Evolutionary conservation across 176 grass and related monocot species (phyloP).

Genomic region (Saccharum spontaneum): DNA sequence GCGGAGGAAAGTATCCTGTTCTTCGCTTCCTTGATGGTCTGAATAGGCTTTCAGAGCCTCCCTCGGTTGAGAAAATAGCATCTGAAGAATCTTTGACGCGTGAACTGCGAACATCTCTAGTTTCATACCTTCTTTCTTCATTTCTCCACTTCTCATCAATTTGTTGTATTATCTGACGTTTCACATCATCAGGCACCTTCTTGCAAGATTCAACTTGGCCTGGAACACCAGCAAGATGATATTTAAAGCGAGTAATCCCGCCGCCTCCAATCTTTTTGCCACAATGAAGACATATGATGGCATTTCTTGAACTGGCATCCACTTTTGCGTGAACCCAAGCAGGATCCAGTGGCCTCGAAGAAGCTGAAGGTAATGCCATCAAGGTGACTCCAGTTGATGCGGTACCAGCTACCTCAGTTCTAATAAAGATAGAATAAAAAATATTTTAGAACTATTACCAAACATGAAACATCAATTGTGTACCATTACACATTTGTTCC

Average conservation of each 20-base stretch:
- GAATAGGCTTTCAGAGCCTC: slow-evolving; percentile 26
- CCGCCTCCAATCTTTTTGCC: slow-evolving; percentile 43
- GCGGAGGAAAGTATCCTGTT: slow-evolving; percentile 18
- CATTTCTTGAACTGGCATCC: slow-evolving; percentile 27
- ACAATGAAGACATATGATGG: slow-evolving; percentile 50
- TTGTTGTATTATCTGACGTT: slow-evolving; percentile 40
- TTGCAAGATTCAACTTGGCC: slow-evolving; percentile 51
- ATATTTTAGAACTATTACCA: neutral
- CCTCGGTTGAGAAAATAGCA: slow-evolving; percentile 19
- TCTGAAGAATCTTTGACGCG: neutral
- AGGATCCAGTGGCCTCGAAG: slow-evolving; percentile 40
- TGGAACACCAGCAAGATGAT: slow-evolving; percentile 61
- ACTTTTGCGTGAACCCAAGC: slow-evolving; percentile 58
- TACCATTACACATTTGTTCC: neutral
- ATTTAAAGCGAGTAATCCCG: slow-evolving; percentile 51
- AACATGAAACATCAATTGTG: neutral
- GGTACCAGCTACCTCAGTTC: neutral
- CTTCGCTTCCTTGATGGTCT: slow-evolving; percentile 40
- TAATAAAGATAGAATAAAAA: neutral
- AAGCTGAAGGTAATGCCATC: slow-evolving; percentile 36
- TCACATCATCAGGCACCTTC: slow-evolving; percentile 51
- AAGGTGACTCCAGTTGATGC: neutral
- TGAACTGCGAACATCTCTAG: neutral
- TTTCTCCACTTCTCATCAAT: slow-evolving; percentile 31
- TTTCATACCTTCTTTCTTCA: slow-evolving; percentile 44